Evolutionary conservation across 2,329 filamentous ascomycete genomes (phyloP).

Genomic region (Drechslerella stenobrocha): DNA sequence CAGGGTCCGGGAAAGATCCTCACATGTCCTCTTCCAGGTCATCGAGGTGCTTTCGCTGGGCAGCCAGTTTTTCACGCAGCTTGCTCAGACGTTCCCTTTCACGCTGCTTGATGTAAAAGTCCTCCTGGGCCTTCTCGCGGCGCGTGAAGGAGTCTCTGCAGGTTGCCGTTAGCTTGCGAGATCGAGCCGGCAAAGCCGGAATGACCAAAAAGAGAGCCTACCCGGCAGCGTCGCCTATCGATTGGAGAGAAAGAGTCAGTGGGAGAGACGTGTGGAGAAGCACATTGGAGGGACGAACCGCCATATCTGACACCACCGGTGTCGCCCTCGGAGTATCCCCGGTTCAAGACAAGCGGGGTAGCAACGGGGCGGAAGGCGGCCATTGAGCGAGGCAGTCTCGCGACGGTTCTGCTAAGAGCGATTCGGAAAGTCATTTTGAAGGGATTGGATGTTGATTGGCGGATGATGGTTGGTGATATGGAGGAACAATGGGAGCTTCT

Average conservation of each 20-base stretch:
- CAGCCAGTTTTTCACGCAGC: constrained; percentile 71
- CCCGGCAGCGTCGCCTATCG: constrained; percentile 30
- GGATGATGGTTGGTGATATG: constrained; percentile 49
- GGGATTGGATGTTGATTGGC: constrained; percentile 12
- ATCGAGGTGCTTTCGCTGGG: constrained; percentile 81
- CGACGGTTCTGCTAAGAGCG: constrained; percentile 39
- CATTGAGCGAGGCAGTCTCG: constrained; percentile 19
- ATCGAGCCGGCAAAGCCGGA: neutral
- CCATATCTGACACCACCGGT: constrained; percentile 33
- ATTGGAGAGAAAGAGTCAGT: constrained; percentile 10
- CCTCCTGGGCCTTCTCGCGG: constrained; percentile 85
- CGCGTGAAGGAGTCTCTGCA: constrained; percentile 85
- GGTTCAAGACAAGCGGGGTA: constrained; percentile 37
- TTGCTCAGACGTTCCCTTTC: constrained; percentile 86
- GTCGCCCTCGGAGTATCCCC: constrained; percentile 40
- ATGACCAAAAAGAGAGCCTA: constrained; percentile 17
- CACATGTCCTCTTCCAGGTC: constrained; percentile 65
- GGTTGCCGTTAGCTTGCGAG: neutral
- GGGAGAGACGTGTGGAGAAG: neutral
- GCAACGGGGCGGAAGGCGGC: constrained; percentile 29
- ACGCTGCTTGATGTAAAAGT: constrained; percentile 79
- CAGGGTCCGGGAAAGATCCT: neutral
- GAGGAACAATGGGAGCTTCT: too few relatives aligned
- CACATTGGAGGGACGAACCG: constrained; percentile 20
- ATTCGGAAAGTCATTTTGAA: constrained; percentile 41